Percentiles rank a stretch among this genome's conserved stretches.
These are phyloP conservation scores for Fusarium pseudoanthophilum DNA, from an alignment of 2,329 filamentous ascomycete species.

Conservation along the genomic window DNA sequence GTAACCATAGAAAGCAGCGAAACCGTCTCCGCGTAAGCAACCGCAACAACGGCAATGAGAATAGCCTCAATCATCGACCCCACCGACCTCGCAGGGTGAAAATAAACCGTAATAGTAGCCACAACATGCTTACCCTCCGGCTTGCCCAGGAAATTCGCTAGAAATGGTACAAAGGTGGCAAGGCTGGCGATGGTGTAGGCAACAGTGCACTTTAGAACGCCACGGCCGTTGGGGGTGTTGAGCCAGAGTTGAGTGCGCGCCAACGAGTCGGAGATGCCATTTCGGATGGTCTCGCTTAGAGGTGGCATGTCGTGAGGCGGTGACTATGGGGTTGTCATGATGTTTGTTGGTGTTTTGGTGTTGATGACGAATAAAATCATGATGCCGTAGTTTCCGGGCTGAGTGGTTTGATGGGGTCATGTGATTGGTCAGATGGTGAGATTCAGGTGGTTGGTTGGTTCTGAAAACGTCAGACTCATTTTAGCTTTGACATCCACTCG, in stretches of 20 bases:
- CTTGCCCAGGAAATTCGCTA: slow-evolving; percentile 79
- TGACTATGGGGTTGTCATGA: background rate
- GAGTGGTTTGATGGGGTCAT: background rate
- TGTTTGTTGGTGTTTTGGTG: slow-evolving; percentile 11
- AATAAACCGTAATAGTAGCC: slow-evolving; percentile 93
- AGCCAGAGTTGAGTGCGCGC: slow-evolving; percentile 67
- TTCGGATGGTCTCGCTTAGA: slow-evolving; percentile 20
- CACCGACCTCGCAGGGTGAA: slow-evolving; percentile 86
- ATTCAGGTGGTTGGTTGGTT: background rate
- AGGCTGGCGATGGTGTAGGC: slow-evolving; percentile 89
- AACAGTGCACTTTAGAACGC: slow-evolving; percentile 89
- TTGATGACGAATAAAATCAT: background rate
- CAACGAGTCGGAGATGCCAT: slow-evolving; percentile 49
- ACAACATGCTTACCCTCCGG: slow-evolving; percentile 95
- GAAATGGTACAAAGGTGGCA: slow-evolving; percentile 80
- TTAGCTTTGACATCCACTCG: background rate
- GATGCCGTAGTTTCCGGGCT: slow-evolving; percentile 9
- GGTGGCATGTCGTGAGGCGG: slow-evolving; percentile 2
- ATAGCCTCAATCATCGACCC: slow-evolving; percentile 92
- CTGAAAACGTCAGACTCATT: background rate
- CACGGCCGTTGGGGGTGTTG: slow-evolving; percentile 77
- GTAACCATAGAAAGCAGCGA: slow-evolving; percentile 87
- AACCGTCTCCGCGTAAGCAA: slow-evolving; percentile 75
- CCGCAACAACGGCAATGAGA: slow-evolving; percentile 79
- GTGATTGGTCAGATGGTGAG: slow-evolving; percentile 19